Evolutionary conservation across 2,329 filamentous ascomycete species (phyloP).

Genomic region (Macroventuria anomochaeta): DNA sequence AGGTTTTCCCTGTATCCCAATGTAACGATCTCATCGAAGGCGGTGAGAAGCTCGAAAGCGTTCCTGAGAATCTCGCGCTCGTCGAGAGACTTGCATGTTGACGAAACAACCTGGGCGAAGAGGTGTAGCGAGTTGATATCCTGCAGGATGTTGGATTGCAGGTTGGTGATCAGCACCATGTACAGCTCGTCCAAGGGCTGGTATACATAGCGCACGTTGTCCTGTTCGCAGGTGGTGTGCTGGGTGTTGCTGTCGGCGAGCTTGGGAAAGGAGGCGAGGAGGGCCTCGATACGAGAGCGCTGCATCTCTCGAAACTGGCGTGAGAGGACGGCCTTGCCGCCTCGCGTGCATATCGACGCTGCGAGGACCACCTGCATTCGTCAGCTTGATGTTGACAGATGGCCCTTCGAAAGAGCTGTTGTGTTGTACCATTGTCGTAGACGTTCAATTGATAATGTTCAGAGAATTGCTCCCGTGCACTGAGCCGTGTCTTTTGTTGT

Average conservation of each 20-base stretch:
- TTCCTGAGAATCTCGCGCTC: constrained; percentile 94
- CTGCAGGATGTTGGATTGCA: constrained; percentile 98
- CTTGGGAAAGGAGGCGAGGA: constrained; percentile 97
- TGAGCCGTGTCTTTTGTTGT: neutral
- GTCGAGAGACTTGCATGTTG: constrained; percentile 93
- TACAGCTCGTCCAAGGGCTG: constrained; percentile 98
- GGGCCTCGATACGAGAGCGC: constrained; percentile 92
- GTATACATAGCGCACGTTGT: constrained; percentile 99
- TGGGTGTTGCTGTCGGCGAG: constrained; percentile 94
- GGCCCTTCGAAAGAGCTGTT: neutral
- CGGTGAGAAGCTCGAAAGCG: constrained; percentile 93
- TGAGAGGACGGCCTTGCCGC: constrained; percentile 97
- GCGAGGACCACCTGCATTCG: constrained; percentile 85
- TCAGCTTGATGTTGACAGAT: constrained; percentile 28
- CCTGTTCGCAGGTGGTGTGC: constrained; percentile 97
- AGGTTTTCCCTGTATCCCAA: constrained; percentile 96
- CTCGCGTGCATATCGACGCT: constrained; percentile 97
- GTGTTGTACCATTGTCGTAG: constrained; percentile 38
- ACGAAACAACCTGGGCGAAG: constrained; percentile 95
- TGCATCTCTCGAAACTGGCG: constrained; percentile 98
- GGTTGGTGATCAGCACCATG: constrained; percentile 99
- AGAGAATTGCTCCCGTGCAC: neutral
- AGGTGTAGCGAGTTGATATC: constrained; percentile 98
- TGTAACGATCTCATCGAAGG: constrained; percentile 96
- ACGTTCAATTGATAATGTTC: constrained; percentile 14